These are phyloP conservation scores for Peronosclerospora sorghi DNA, from an alignment of 352 stramenopile species.

Conservation along the genomic window DNA sequence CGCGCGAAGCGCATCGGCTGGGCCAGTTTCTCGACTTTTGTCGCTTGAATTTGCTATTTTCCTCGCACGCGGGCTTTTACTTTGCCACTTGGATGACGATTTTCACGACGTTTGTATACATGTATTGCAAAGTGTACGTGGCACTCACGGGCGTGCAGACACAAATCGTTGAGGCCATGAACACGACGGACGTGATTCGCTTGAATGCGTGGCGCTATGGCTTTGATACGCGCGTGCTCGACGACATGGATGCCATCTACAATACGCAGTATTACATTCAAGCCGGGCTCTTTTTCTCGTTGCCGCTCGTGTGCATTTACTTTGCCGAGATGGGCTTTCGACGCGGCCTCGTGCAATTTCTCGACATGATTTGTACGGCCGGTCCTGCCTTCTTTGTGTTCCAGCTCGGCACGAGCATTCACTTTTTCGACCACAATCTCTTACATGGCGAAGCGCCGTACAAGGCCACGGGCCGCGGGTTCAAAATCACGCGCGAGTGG, in stretches of 20 bases:
- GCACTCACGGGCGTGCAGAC: slow-evolving; percentile 56
- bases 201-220: slow-evolving; percentile 28
- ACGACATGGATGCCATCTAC: slow-evolving; percentile 50
- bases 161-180: slow-evolving; percentile 68
- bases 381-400: slow-evolving; percentile 75
- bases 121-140: slow-evolving; percentile 80
- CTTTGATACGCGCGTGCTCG: slow-evolving; percentile 55
- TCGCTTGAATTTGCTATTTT: slow-evolving; percentile 81
- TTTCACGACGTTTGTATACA: slow-evolving; percentile 81
- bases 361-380: slow-evolving; percentile 70
- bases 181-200: slow-evolving; percentile 56
- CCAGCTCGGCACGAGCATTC: slow-evolving; percentile 73
- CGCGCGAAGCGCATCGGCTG: slow-evolving; percentile 76
- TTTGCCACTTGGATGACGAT: slow-evolving; percentile 83
- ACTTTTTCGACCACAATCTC: slow-evolving; percentile 82
- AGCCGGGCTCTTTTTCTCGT: slow-evolving; percentile 63
- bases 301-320: slow-evolving; percentile 69
- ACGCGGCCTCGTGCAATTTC: slow-evolving; percentile 54
- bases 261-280: slow-evolving; percentile 85
- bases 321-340: slow-evolving; percentile 69
- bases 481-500: slow-evolving; percentile 76
- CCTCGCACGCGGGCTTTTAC: slow-evolving; percentile 81
- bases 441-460: slow-evolving; percentile 71
- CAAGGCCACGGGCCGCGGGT: slow-evolving; percentile 70
- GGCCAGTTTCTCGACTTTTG: slow-evolving; percentile 82